Evolutionary conservation across 2,329 filamentous ascomycete species (phyloP), one percentile per base, ranked within the genome.

Genomic region (Lasiodiplodia sp.): DNA sequence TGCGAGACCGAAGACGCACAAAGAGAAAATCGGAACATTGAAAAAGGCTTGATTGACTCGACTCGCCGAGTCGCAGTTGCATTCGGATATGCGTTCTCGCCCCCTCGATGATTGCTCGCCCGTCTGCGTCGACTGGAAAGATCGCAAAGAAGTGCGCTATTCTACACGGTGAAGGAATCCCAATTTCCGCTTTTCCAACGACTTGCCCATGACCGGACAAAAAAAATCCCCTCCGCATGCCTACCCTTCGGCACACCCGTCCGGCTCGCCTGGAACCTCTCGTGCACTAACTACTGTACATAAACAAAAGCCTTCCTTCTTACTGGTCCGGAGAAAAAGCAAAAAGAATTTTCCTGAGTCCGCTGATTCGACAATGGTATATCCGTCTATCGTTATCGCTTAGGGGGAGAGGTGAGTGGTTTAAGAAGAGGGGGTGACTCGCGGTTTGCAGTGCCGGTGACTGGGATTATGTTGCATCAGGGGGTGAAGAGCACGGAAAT

Each of bases 321-420:
- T 66, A 55, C 62, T 37, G 63, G 49, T 38, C 38, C 34, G 63
- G 25, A 47, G 18, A 66, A 31, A n/a, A 34, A 52, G 16, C 34
- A 37, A 51, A 37, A 49, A 47, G 38, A 52, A 25, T 38, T 38
- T 52, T 25, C 28, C 28, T 8, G 10, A 52, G 34, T 21, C 60
- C 34, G 49, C 34, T 55, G 34, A 47, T 31, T 18, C 63, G 51
- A 62, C 58, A 64, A 66, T 66, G 63, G 63, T 66, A 55, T 56
- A 66, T 55, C 63, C 60, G 60, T 64, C 63, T 66, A 66, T 66
- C 63, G 51, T 55, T 44, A 66, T 56, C 49, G 63, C 56, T 44
- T 31, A 23, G 14, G 57, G 18, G 10, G 31, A 64, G 58, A 62
- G 28, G 52, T n/a, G 60, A 18, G 31, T 28, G n/a, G 14, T 11